Base-by-base conservation (phyloP, 1,284 basidiomycete species). In the Jaminaea rosea region DNA sequence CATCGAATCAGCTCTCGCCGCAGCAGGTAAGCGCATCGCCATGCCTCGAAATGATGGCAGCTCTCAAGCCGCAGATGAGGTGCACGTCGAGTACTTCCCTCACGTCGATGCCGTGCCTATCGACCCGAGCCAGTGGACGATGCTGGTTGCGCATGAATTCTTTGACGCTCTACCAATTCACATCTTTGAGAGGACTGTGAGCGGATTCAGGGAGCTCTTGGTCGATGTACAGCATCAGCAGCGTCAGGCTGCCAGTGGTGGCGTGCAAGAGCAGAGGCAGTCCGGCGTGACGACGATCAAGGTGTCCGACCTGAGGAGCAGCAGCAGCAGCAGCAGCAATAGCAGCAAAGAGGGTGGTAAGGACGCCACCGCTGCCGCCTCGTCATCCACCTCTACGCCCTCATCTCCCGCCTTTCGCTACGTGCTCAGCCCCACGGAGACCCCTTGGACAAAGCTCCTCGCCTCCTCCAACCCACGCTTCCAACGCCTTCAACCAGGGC, bases 131-230 rank as follows among this genome's bases (percentile, higher is more conserved):
- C 46, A 54, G 36, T 97, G 85, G 74, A 94, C 90, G 0, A 84
- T 96, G 78, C 75, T 94, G 19, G 77, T 96, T 6, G 94, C 93
- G 0, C 93, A 98, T 73, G 94, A 98, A 72, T 96, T 98, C 76
- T 97, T 99, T 60, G 94, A 98, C 69, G 93, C 93, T 0, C 79
- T 99, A 46, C 93, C 93, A 0, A 84, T 96, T 46, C 88, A 96
- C 73, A 78, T 93, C 27, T 79, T 98, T 44, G 84, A 94, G 78
- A 68, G 69, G 52, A 62, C 64, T 5, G 17, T 44, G 4, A 79
- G 84, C 32, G 90, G 88, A 1, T 96, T 89, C 83, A 81, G 86
- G 50, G 93, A 97, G 75, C 82, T 97, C 1, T 77, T 89, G 56
- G 82, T 97, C 13, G 84, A 85, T 46, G 60, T 78, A 46, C 60